Conservation (phyloP, 208 protist species). For the Crithidia acanthocephali region DNA sequence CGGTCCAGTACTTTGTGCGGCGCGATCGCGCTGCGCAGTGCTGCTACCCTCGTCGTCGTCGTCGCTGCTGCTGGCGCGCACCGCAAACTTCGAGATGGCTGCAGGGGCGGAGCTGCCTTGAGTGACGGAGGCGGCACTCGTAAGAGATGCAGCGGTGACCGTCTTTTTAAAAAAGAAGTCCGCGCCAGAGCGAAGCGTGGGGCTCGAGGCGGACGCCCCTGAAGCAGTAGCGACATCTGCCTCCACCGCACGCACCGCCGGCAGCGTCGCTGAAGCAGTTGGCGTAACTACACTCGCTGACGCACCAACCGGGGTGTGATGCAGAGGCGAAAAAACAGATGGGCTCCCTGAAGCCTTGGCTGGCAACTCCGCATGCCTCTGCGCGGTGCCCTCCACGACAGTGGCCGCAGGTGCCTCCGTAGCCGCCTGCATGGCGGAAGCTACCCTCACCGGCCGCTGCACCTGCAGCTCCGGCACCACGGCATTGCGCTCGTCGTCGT, state of each 20-base stretch:
- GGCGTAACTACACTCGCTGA: neutral
- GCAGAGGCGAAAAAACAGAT: neutral
- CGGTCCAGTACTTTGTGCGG: no score
- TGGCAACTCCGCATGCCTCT: neutral
- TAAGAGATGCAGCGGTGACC: neutral
- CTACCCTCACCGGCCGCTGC: neutral
- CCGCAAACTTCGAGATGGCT: slow-evolving; percentile 1
- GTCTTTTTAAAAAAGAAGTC: slow-evolving; percentile 3
- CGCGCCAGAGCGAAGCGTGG: slow-evolving; percentile 1
- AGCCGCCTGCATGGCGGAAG: neutral
- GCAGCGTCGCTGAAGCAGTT: neutral
- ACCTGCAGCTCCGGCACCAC: neutral
- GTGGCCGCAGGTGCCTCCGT: neutral
- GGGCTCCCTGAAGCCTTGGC: neutral
- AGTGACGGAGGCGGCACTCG: neutral
- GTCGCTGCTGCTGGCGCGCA: neutral
- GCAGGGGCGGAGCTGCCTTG: slow-evolving; percentile 1
- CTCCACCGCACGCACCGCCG: neutral
- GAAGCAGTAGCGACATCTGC: neutral
- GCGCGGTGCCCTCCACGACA: neutral
- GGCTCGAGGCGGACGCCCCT: neutral
- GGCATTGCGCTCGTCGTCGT: neutral
- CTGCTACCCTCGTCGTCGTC: neutral
- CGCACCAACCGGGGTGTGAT: neutral
- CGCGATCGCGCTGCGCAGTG: no score